phyloP scores from a whole-genome alignment of 306 rosid genomes.

The Cucurbita argyrosperma region DNA sequence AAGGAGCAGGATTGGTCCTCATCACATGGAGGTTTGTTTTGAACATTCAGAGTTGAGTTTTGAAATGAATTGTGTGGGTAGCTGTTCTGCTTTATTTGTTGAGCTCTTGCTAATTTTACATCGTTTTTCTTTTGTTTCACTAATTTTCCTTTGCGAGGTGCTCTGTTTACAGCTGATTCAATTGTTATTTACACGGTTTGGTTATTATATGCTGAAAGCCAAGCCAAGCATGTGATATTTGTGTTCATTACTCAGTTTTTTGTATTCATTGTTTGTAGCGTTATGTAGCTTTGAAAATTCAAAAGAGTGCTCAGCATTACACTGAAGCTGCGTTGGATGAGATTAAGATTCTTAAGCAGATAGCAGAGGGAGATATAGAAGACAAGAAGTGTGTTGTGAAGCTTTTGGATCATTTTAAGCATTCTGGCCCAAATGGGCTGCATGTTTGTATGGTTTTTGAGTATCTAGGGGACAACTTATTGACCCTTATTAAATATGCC shows the following conservation, averaged over 20 bases:
- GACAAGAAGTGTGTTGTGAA: slow-evolving; percentile 75
- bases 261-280: slow-evolving; percentile 31
- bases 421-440: slow-evolving; percentile 78
- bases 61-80: background rate
- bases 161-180: background rate
- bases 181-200: background rate
- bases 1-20: background rate
- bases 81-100: background rate
- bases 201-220: background rate
- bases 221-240: background rate
- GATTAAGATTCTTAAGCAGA: slow-evolving; percentile 68
- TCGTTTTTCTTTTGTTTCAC: background rate
- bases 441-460: slow-evolving; percentile 88
- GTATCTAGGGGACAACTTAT: slow-evolving; percentile 75
- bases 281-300: slow-evolving; percentile 76
- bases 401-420: slow-evolving; percentile 86
- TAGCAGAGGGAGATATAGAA: slow-evolving; percentile 61
- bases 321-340: slow-evolving; percentile 86
- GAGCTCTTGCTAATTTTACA: background rate
- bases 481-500: slow-evolving; percentile 62
- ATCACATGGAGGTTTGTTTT: background rate
- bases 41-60: background rate
- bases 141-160: background rate
- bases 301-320: slow-evolving; percentile 78
- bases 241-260: slow-evolving; percentile 1